Base-by-base conservation (phyloP, 345 rosid genomes). In the Hibiscus mutabilis region DNA sequence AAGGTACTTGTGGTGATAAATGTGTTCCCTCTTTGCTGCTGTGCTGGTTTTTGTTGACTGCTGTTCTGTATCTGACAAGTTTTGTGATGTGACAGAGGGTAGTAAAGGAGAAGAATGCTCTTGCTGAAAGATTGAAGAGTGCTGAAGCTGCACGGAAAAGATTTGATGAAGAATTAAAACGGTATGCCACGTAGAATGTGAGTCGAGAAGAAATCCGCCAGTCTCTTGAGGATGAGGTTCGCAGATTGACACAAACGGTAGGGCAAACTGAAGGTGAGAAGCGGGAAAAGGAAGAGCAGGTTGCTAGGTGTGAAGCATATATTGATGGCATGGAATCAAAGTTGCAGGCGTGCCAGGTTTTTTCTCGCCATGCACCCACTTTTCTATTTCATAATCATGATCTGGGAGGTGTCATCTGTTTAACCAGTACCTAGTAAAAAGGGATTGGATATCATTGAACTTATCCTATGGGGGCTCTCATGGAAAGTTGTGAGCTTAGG, bases 241-340 rank as follows among this genome's bases (percentile, higher is more conserved):
- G 89, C 77, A 73, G 91, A 69, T 78, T 96, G 76, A 92, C 93
- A 60, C 87, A 88, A 80, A 91, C 97, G 66, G 87, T 91, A 21
- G 97, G 89, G 73, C 98, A 96, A 80, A 91, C 95, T 22, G 91
- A 89, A 85, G 98, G 87, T 77, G 99, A 96, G 79, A 96, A 89
- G 83, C 86, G 88, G 68, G 89, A 96, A 80, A 96, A 92, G 69
- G 98, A 92, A 74, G 98, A 88, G 81, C 98, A 86, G 80, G 80
- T 92, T 79, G 88, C 93, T 46, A 84, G 98, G 42, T 91, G 96
- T 79, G 98, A 96, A 81, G 92, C 91, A 71, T 89, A 89, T 84
- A 89, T 92, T 66, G 96, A 96, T 78, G 87, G 86, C 79, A 96
- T 96, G 99, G 97, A 84, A 80, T 77, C 98, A 63, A 88, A 84